A percentile compares a stretch with the other conserved stretches of the same genome.
These are phyloP conservation scores for Pseudonitzschia multiseries DNA, from an alignment of 108 stramenopile species.

Conservation along the genomic window DNA sequence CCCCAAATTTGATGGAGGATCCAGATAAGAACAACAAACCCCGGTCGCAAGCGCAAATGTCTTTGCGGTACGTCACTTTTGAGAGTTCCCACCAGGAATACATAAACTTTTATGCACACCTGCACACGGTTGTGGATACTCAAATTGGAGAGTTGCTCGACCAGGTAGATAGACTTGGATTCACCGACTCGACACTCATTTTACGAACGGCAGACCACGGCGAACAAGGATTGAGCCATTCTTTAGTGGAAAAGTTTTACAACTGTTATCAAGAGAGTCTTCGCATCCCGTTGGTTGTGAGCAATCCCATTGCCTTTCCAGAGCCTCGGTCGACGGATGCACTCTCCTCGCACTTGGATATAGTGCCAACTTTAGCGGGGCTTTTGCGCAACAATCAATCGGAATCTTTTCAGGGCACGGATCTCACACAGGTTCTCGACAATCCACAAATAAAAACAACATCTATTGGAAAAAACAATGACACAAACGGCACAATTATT, in stretches of 20 bases:
- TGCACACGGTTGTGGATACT: conserved; percentile 43
- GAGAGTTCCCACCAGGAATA: conserved; percentile 43
- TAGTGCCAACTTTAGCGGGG: conserved; percentile 25
- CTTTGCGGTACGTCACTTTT: conserved; percentile 20
- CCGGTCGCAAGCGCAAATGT: conserved; percentile 27
- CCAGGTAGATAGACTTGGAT: conserved; percentile 36
- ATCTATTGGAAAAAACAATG: neutral
- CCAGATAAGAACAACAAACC: conserved; percentile 29
- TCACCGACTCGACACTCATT: conserved; percentile 53
- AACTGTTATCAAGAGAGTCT: conserved; percentile 62
- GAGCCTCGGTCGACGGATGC: conserved; percentile 20
- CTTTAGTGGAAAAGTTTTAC: conserved; percentile 54
- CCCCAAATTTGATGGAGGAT: conserved; percentile 33
- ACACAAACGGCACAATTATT: neutral
- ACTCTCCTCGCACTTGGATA: conserved; percentile 30
- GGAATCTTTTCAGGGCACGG: neutral
- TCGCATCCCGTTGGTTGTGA: conserved; percentile 48
- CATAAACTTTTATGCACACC: conserved; percentile 57
- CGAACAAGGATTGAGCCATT: conserved; percentile 52
- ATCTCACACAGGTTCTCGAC: conserved; percentile 16
- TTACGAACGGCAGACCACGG: conserved; percentile 63
- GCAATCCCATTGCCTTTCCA: conserved; percentile 51
- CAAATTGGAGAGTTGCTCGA: conserved; percentile 50
- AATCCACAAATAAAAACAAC: conserved; percentile 18
- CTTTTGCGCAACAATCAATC: neutral